Evolutionary conservation across 2,329 filamentous ascomycete genomes (phyloP), one percentile per base, ranked within the genome.

Genomic region (Bipolaris gigantea): DNA sequence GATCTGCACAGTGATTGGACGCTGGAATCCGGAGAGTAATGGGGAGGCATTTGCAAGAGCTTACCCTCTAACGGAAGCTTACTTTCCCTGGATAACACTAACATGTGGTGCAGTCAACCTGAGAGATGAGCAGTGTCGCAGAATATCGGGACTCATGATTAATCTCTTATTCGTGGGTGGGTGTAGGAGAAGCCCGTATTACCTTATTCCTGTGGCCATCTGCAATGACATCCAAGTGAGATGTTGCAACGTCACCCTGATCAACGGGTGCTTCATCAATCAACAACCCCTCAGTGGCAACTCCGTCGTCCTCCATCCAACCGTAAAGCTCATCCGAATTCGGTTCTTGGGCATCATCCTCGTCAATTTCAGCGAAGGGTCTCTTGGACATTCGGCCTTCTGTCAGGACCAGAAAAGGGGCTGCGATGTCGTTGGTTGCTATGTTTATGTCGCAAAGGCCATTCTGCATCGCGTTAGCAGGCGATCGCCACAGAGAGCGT

Each of bases 301-400:
- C 75, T 46, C 81, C 79, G 50, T 83, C 81, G 52, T 88, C 86
- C 48, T 88, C 83, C 35, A 82, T 82, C 88, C 88, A 91, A 13
- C 86, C 87, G 65, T 89, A 90, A 64, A 89, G 85, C 59, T 90
- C 87, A 55, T 88, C 85, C 18, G 73, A 76, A 15, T 80, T 79
- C 27, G 81, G 83, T 39, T 86, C 84, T 58, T 83, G 87, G 57
- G 86, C 84, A 48, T 81, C 82, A 4, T 85, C 82, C 40, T 87
- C 82, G 32, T 77, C 78, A 48, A 88, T 78, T 69, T 90, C 77
- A 40, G 75, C 67, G 49, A 74, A 76, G 9, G 62, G 85, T 63
- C 88, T 81, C 75, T 91, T 91, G 30, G 75, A 78, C 25, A 76
- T 75, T 55, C 80, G 71, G 36, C 58, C 49, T 51, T 65, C 57